These are phyloP conservation scores for Naematelia encephala DNA, from an alignment of 768 basidiomycete species.

Conservation along the genomic window DNA sequence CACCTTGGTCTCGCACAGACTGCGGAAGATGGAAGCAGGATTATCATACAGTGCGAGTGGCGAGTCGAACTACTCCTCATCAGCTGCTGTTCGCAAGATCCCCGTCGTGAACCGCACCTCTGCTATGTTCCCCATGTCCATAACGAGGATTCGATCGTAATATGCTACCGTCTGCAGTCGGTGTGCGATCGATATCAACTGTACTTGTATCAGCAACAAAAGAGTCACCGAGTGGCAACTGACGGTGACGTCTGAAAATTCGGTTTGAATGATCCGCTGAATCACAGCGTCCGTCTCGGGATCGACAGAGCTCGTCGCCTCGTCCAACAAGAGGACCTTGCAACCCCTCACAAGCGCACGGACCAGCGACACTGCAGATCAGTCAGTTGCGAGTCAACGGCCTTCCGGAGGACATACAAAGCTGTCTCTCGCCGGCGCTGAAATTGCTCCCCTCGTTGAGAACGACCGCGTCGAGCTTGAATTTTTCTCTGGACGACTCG, in stretches of 20 bases:
- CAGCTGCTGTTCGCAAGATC: not conserved
- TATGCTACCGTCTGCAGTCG: conserved; percentile 44
- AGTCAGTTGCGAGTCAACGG: not conserved
- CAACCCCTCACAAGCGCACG: conserved; percentile 64
- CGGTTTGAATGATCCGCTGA: conserved; percentile 63
- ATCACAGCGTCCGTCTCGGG: conserved; percentile 61
- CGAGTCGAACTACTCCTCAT: conserved; percentile 27
- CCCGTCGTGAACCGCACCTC: conserved; percentile 27
- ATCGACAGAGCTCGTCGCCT: conserved; percentile 54
- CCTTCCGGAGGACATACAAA: conserved; percentile 42
- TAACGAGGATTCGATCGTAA: conserved; percentile 48
- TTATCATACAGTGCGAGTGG: conserved; percentile 39
- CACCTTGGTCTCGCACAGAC: conserved; percentile 57
- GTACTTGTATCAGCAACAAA: not conserved
- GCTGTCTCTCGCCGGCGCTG: conserved; percentile 65
- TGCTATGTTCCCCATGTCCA: conserved; percentile 41
- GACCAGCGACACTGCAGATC: conserved; percentile 56
- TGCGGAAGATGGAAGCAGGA: conserved; percentile 65
- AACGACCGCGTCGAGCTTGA: conserved; percentile 62
- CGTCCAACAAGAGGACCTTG: conserved; percentile 62
- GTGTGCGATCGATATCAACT: conserved; percentile 39
- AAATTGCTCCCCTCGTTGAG: conserved; percentile 66
- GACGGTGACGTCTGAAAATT: conserved; percentile 53
- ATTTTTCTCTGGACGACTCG: conserved; percentile 59
- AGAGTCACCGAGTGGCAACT: not conserved